Base-by-base conservation (phyloP, 768 basidiomycete genomes). In the Psilocybe subaeruginosa region DNA sequence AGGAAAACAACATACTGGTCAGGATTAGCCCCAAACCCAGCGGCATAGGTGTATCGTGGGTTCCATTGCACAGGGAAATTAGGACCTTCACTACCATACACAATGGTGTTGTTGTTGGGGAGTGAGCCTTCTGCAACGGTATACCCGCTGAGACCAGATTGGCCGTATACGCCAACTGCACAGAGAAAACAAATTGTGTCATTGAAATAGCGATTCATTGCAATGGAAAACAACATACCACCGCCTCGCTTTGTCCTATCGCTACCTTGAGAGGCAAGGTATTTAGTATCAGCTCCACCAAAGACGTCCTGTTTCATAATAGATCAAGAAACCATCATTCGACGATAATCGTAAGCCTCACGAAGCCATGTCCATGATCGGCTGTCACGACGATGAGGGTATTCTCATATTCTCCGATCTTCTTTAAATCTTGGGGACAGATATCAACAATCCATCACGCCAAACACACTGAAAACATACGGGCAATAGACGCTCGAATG, bases 331-430 rank as follows among this genome's bases (percentile, higher is more conserved):
- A 16, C 33, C 31, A 14, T 30, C 9, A 30, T 12, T 17, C 23
- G 7, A 54, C 41, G 14, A 35, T 29, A 27, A 16, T 52, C 30
- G 23, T 23, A 7, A 11, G 14, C 71, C 77, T 48, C 45, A 78
- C 78, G 57, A 81, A 81, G 8, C 80, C 80, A 59, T 81, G 80
- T 16, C 80, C 80, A 56, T 81, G 80, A 63, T 81, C 80, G 54
- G 80, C 80, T 52, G 80, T 81, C 23, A 80, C 75, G 54, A 81
- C 74, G 50, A 80, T 80, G 16, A 81, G 66, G 1, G 79, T 81
- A 54, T 79, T 67, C 8, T 81, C 75, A 37, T 72, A 71, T 61
- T 80, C 76, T 29, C 80, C 78, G 51, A 80, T 78, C 62, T 74
- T 67, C 70, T 78, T 76, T 57, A 81, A 67, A 64, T 80, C 78